These are phyloP conservation scores for Macrolepiota fuliginosa DNA, from an alignment of 768 basidiomycete species.

Conservation along the genomic window DNA sequence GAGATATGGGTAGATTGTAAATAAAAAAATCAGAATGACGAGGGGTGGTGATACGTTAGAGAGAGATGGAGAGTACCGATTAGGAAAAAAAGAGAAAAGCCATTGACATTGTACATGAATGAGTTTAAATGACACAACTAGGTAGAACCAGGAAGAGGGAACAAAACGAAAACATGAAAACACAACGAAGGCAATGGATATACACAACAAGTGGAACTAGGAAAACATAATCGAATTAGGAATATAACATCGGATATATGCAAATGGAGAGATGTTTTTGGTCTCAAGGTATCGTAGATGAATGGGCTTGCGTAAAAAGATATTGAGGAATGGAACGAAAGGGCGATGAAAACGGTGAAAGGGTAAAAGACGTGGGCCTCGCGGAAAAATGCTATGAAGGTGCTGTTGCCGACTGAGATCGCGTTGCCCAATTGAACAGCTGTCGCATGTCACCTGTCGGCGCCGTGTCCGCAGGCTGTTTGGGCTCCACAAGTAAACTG, in stretches of 20 bases:
- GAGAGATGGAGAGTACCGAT: background rate
- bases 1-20: background rate
- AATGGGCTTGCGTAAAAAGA: background rate
- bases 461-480: slow-evolving; percentile 70
- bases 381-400: slow-evolving; percentile 19
- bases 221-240: slow-evolving; percentile 17
- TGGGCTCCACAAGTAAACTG: slow-evolving; percentile 82
- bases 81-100: background rate
- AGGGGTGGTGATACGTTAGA: slow-evolving; percentile 15
- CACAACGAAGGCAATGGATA: background rate
- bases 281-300: slow-evolving; percentile 12
- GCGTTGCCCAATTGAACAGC: slow-evolving; percentile 76
- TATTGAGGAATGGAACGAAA: background rate
- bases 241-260: slow-evolving; percentile 14
- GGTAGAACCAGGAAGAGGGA: background rate
- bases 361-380: background rate
- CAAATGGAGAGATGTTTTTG: slow-evolving; percentile 16
- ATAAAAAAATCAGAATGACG: slow-evolving; percentile 21
- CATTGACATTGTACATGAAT: background rate
- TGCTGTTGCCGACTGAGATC: slow-evolving; percentile 43
- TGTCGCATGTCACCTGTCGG: slow-evolving; percentile 71
- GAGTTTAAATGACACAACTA: background rate
- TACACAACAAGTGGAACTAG: slow-evolving; percentile 8
- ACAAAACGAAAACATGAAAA: background rate
- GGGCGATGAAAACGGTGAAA: background rate